Conservation (phyloP, 192 early-diverging fungal genomes). For the Backusella australiensis region DNA sequence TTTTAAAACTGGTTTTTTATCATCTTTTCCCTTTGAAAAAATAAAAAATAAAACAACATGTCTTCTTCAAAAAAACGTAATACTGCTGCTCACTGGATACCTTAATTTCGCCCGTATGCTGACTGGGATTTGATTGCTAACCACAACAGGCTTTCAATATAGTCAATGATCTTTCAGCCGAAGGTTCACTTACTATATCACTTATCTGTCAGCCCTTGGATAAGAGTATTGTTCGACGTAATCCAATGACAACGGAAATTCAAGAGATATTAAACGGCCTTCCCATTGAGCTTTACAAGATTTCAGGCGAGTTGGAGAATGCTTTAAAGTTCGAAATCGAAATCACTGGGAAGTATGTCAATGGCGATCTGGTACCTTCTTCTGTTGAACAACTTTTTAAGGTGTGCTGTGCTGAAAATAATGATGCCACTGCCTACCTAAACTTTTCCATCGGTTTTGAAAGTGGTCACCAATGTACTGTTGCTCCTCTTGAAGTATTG, state of each 20-base stretch:
- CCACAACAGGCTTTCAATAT: background rate
- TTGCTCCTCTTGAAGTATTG: background rate
- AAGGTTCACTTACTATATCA: background rate
- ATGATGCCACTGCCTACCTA: background rate
- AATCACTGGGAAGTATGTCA: background rate
- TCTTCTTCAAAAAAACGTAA: too few species aligned
- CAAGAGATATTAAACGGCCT: background rate
- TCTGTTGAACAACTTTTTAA: background rate
- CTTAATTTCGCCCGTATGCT: background rate
- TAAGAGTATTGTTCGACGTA: background rate
- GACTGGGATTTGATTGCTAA: background rate
- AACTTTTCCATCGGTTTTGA: background rate
- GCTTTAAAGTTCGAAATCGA: background rate
- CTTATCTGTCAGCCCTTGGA: background rate
- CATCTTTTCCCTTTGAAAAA: too few species aligned
- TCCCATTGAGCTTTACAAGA: background rate
- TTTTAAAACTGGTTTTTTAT: too few species aligned
- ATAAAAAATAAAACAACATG: too few species aligned
- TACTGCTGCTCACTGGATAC: background rate
- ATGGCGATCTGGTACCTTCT: background rate
- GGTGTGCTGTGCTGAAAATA: background rate
- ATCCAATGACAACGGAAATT: background rate
- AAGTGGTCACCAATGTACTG: background rate
- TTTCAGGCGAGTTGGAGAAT: background rate
- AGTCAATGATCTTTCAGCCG: background rate